phyloP scores from a whole-genome alignment of 2,329 filamentous ascomycete genomes.

The Microdochium trichocladiopsis region DNA sequence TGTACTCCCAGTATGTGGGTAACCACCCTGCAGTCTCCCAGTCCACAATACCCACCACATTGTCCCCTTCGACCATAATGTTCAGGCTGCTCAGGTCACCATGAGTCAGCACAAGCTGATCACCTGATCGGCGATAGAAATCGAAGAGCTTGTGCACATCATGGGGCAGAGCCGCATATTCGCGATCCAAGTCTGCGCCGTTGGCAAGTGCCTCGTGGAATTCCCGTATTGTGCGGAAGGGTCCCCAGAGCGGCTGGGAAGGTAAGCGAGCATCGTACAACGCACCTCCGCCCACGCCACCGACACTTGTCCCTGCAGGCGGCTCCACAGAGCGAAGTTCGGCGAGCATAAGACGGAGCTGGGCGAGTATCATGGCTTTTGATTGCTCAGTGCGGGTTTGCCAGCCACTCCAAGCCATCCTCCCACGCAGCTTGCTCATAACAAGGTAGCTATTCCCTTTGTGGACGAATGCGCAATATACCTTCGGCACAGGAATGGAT shows the following conservation, averaged over 20 bases:
- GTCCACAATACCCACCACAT: slow-evolving; percentile 15
- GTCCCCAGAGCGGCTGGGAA: not conserved
- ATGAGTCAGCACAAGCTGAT: slow-evolving; percentile 7
- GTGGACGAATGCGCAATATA: slow-evolving; percentile 33
- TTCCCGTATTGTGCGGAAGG: not conserved
- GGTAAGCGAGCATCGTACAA: not conserved
- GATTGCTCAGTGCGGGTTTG: not conserved
- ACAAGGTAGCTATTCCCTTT: slow-evolving; percentile 34
- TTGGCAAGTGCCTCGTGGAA: not conserved
- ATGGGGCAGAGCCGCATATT: not conserved
- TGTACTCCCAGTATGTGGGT: slow-evolving; percentile 13
- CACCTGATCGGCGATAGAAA: not conserved
- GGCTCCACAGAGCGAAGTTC: not conserved
- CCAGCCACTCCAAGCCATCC: not conserved
- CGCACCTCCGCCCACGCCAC: not conserved
- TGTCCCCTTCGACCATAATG: slow-evolving; percentile 15
- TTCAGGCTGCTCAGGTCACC: slow-evolving; percentile 21
- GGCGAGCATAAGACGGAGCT: not conserved
- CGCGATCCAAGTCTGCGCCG: not conserved
- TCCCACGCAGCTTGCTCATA: slow-evolving; percentile 22
- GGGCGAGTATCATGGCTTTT: not conserved
- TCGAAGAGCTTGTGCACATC: not conserved
- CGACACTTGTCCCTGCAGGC: not conserved
- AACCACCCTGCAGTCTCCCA: slow-evolving; percentile 9
- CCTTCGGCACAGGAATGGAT: slow-evolving; percentile 33